A percentile compares a stretch with the other conserved stretches of the same genome.
Evolutionary conservation across 106 monocot genomes (phyloP).

Genomic region (Triglochin maritima): DNA sequence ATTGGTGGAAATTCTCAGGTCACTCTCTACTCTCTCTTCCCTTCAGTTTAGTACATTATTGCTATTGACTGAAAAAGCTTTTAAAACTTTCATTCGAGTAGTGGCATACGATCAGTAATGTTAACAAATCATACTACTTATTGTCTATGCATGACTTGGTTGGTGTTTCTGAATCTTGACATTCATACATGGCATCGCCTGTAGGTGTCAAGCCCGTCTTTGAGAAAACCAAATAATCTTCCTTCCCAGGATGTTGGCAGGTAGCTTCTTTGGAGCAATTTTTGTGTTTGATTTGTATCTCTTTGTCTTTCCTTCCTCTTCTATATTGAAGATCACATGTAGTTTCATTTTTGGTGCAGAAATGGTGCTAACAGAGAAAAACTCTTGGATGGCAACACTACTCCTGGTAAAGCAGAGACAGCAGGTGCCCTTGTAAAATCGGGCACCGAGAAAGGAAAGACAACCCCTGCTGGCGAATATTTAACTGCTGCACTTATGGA

Average conservation of each 20-base stretch:
- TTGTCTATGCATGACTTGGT: too few species aligned
- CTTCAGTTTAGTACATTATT: background rate
- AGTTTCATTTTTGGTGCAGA: slow-evolving; percentile 25
- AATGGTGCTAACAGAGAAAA: slow-evolving; percentile 35
- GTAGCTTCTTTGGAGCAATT: slow-evolving; percentile 15
- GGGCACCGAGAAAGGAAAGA: slow-evolving; percentile 63
- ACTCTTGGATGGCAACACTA: slow-evolving; percentile 21
- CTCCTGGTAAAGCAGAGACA: slow-evolving; percentile 37
- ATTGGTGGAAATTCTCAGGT: slow-evolving; percentile 55
- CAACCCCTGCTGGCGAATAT: slow-evolving; percentile 96
- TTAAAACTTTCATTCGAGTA: background rate
- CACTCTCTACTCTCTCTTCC: background rate
- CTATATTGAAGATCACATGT: background rate
- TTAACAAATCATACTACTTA: too few species aligned
- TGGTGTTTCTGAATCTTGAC: background rate
- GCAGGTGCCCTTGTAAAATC: slow-evolving; percentile 74
- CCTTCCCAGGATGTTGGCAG: slow-evolving; percentile 44
- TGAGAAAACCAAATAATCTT: slow-evolving; percentile 19
- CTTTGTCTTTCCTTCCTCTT: background rate
- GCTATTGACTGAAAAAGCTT: background rate
- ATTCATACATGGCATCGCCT: background rate
- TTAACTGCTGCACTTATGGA: slow-evolving; percentile 81
- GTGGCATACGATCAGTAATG: background rate
- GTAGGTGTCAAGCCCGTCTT: slow-evolving; percentile 70
- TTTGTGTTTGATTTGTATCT: background rate